Base-by-base conservation (phyloP, 768 basidiomycete genomes). In the Russula dissimulans region DNA sequence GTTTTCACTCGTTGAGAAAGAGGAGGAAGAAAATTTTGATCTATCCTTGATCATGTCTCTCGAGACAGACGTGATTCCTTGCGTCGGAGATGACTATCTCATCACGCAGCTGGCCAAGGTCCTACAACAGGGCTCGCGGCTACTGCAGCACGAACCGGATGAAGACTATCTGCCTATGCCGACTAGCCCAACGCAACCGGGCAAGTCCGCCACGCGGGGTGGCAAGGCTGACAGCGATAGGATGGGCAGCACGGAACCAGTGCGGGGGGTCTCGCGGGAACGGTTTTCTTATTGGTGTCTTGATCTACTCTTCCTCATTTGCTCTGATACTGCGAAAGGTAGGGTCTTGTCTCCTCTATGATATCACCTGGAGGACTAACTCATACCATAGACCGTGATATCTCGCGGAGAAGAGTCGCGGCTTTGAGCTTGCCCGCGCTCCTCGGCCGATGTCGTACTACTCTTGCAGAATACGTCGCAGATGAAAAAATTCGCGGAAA, bases 261-360 rank as follows among this genome's bases (percentile, higher is more conserved):
- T 81, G 0, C 68, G 73, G 14, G 69, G 82, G 26, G 74, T 87
- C 34, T 86, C 87, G 1, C 76, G 92, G 42, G 93, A 95, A 70
- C 79, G 91, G 8, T 95, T 95, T 69, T 86, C 89, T 7, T 94
- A 91, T 73, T 95, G 92, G 92, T 93, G 89, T 68, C 86, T 95
- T 57, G 92, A 95, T 67, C 73, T 94, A 12, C 70, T 95, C 38
- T 94, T 95, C 71, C 69, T 88, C 64, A 77, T 94, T 34, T 94
- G 89, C 66, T 87, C 89, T 0, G 74, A 84, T 66, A 75, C 76
- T 0, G 82, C 81, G 1, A 78, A 76, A 72, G 87, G 89, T 86
- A 60, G 32, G 75, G 60, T 36, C 15, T 39, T 32, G 31, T 43
- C 26, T 5, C 2, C 22, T 5, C 18, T 41, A n/a, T 50, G 15